Evolutionary conservation across 768 basidiomycete species (phyloP).

Genomic region (Tephrocybe sp.): DNA sequence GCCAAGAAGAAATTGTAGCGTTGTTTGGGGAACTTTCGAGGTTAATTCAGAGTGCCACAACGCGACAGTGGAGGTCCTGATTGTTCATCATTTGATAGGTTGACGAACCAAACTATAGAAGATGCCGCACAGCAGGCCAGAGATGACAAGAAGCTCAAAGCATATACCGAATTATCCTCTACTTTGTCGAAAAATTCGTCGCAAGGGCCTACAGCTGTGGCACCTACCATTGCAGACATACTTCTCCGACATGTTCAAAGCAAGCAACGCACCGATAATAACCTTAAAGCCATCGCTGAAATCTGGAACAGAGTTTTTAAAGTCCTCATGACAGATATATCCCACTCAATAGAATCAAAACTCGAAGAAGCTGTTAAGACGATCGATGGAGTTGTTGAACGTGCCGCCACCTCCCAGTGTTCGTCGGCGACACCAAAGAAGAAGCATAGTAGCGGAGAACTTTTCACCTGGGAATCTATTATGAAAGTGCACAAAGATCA

Average conservation of each 20-base stretch:
- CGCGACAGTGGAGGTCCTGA: conserved; percentile 4
- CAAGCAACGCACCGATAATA: conserved; percentile 38
- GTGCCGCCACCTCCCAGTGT: neutral
- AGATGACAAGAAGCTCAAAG: conserved; percentile 46
- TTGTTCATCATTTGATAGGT: conserved; percentile 24
- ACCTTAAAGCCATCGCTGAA: conserved; percentile 34
- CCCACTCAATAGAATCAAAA: conserved; percentile 30
- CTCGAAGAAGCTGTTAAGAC: conserved; percentile 30
- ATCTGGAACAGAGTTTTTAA: conserved; percentile 49
- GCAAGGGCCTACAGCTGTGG: conserved; percentile 38
- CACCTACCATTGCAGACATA: conserved; percentile 44
- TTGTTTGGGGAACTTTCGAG: conserved; percentile 41
- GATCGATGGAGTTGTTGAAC: conserved; percentile 20
- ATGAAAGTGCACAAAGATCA: neutral
- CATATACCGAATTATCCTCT: conserved; percentile 47
- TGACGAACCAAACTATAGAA: conserved; percentile 44
- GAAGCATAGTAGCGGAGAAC: neutral
- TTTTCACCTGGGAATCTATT: neutral
- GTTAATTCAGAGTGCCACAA: conserved; percentile 23
- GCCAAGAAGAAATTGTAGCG: conserved; percentile 23
- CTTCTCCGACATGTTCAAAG: conserved; percentile 38
- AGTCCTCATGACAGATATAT: conserved; percentile 37
- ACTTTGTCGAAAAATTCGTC: conserved; percentile 43
- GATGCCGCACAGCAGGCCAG: conserved; percentile 37
- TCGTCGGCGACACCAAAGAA: conserved; percentile 1